These are phyloP conservation scores for Fusarium verticillioides DNA, from an alignment of 2,329 filamentous ascomycete species.

Conservation along the genomic window DNA sequence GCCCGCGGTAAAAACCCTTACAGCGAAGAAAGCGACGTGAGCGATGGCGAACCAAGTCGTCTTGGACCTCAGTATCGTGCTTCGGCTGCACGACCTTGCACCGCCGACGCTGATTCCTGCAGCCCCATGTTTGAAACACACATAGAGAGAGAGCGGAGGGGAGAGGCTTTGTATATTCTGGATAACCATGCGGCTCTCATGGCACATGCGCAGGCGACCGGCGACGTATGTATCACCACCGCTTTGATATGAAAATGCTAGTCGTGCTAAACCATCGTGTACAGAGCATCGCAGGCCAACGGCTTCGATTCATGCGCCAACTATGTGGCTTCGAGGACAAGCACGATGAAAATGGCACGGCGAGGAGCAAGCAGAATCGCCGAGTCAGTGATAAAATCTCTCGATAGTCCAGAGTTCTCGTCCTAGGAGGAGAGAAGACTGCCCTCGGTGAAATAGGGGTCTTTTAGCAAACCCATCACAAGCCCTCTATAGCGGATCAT, in stretches of 20 bases:
- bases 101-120: neutral
- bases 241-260: neutral
- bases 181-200: constrained; percentile 68
- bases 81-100: neutral
- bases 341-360: neutral
- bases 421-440: neutral
- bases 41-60: constrained; percentile 33
- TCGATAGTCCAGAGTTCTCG: constrained; percentile 13
- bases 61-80: constrained; percentile 22
- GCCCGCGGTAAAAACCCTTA: constrained; percentile 69
- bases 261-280: neutral
- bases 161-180: constrained; percentile 64
- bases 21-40: constrained; percentile 40
- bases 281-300: constrained; percentile 66
- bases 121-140: constrained; percentile 52
- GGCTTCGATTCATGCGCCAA: constrained; percentile 66
- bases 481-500: neutral
- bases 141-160: constrained; percentile 55
- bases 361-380: constrained; percentile 25
- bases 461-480: neutral
- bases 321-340: constrained; percentile 62
- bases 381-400: constrained; percentile 27
- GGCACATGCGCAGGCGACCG: constrained; percentile 66
- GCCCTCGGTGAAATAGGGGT: neutral
- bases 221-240: constrained; percentile 58